Base-by-base conservation (phyloP, 345 rosid species). In the Sapria himalayana region DNA sequence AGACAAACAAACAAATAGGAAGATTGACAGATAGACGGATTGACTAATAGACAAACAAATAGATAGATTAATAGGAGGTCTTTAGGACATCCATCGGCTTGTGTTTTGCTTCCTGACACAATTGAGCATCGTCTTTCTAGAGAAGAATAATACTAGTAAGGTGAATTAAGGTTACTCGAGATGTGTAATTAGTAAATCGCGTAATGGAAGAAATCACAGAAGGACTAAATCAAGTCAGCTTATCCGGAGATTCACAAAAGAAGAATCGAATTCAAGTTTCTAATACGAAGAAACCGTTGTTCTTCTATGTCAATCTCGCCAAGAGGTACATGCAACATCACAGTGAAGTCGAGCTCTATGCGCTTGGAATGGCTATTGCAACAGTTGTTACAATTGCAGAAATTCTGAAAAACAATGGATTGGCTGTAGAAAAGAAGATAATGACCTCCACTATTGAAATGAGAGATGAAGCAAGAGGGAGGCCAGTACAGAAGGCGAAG, bases 301-400 rank as follows among this genome's bases (percentile, higher is more conserved):
- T 52, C 14, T 52, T 52, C 42, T 52, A 52, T n/a, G 50, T 52
- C 49, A 52, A 52, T 20, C 57, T 52, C 7, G 57, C 57, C 36
- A 52, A 52, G 94, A 78, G 82, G 63, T 85, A 78, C 59, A 81
- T 85, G 23, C 92, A 81, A 43, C 94, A 78, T 39, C 77, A 81
- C 43, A 41, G 81, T 25, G 97, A 86, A 59, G 97, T 81, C 13
- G 92, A 86, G 51, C 92, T 86, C 35, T 86, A 92, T 25, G 94
- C 97, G 11, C 50, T 86, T 38, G 92, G 97, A 47, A 86, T 81
- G 97, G 96, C 94, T 81, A 79, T 79, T 45, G 62, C 92, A 5
- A 76, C 85, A 1, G 92, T 76, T 10, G 85, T 73, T 14, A 74
- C 78, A 15, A 74, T 86, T 50, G 81, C 97, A 5, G 93, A 86